phyloP scores from a whole-genome alignment of 805 yeast genomes.

The Teunomyces stri region DNA sequence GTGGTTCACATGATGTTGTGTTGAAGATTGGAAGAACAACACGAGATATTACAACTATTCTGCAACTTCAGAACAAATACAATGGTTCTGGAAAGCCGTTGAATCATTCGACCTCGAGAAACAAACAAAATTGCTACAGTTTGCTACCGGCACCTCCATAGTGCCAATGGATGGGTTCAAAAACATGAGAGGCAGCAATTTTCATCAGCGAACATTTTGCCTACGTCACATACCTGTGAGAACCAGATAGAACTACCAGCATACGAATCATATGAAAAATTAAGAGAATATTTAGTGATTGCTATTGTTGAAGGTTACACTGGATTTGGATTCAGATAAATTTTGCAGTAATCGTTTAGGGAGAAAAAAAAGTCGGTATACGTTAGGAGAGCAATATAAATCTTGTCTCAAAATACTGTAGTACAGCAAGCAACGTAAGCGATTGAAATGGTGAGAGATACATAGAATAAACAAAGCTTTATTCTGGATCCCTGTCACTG shows the following conservation, averaged over 20 bases:
- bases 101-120: conserved; percentile 91
- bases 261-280: conserved; percentile 81
- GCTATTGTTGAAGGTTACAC: conserved; percentile 95
- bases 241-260: conserved; percentile 93
- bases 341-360: too few species aligned
- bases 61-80: conserved; percentile 78
- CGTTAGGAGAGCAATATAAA: too few species aligned
- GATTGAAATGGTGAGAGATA: too few species aligned
- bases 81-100: conserved; percentile 98
- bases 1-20: conserved; percentile 95
- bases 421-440: too few species aligned
- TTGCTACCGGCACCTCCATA: conserved; percentile 95
- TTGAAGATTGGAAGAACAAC: conserved; percentile 91
- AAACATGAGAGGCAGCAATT: conserved; percentile 82
- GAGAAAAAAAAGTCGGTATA: too few species aligned
- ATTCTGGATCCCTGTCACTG: too few species aligned
- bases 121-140: conserved; percentile 88
- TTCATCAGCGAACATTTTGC: conserved; percentile 80
- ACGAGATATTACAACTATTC: conserved; percentile 79
- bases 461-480: too few species aligned
- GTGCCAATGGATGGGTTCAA: conserved; percentile 94
- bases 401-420: too few species aligned
- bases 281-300: conserved; percentile 72
- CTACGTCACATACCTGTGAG: conserved; percentile 95
- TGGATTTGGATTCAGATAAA: conserved; percentile 83